Conservation (phyloP, 352 stramenopile genomes). For the Bremia lactucae region DNA sequence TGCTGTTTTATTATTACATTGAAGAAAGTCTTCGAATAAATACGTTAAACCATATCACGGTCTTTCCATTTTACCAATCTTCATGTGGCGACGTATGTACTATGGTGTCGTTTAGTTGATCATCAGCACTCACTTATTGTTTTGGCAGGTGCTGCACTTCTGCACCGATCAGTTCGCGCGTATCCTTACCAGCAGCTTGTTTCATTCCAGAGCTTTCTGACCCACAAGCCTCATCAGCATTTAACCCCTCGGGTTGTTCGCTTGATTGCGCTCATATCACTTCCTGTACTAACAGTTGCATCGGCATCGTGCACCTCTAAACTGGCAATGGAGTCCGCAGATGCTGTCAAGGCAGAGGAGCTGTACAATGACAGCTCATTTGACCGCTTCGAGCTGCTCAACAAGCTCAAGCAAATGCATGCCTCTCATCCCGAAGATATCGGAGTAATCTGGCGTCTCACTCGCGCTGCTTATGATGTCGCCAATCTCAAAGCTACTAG, state of each 20-base stretch:
- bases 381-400: constrained; percentile 56
- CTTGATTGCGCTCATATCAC: constrained; percentile 11
- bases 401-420: constrained; percentile 51
- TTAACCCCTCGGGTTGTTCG: constrained; percentile 1
- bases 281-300: constrained; percentile 13
- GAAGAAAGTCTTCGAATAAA: too few species aligned
- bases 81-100: too few species aligned
- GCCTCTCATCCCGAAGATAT: constrained; percentile 43
- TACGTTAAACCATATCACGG: too few species aligned
- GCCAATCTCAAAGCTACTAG: constrained; percentile 39
- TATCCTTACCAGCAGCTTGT: constrained; percentile 10
- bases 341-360: constrained; percentile 62
- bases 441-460: constrained; percentile 53
- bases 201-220: constrained; percentile 4
- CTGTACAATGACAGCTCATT: constrained; percentile 70
- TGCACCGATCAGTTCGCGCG: constrained; percentile 12
- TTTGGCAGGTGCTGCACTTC: constrained; percentile 11
- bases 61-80: too few species aligned
- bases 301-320: constrained; percentile 13
- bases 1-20: too few species aligned
- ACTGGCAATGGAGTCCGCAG: constrained; percentile 43
- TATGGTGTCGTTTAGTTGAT: too few species aligned
- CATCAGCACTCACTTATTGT: too few species aligned
- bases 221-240: constrained; percentile 2
- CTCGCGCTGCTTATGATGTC: constrained; percentile 57